Conservation (phyloP, 2,329 filamentous ascomycete genomes). For the Penicillium sclerotigenum region DNA sequence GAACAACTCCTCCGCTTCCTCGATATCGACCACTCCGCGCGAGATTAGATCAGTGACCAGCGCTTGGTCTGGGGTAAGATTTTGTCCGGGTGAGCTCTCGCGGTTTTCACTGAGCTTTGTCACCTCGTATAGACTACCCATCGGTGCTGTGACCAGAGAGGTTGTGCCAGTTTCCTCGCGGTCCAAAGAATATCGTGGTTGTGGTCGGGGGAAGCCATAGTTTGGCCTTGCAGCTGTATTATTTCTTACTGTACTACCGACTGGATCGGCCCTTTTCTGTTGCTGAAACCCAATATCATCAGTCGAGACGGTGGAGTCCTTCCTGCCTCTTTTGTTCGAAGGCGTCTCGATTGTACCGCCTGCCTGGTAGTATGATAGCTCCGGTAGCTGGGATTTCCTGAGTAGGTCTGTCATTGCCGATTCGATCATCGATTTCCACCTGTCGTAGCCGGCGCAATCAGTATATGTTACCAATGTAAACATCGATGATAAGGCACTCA, state of each 20-base stretch:
- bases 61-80: conserved; percentile 34
- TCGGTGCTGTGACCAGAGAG: conserved; percentile 43
- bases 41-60: conserved; percentile 52
- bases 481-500: conserved; percentile 26
- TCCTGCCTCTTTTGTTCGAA: conserved; percentile 31
- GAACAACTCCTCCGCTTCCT: conserved; percentile 44
- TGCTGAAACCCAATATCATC: conserved; percentile 26
- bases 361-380: conserved; percentile 39
- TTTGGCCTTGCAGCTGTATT: conserved; percentile 20
- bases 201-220: conserved; percentile 25
- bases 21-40: conserved; percentile 46
- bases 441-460: conserved; percentile 17
- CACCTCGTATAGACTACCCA: conserved; percentile 51
- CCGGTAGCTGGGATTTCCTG: conserved; percentile 37
- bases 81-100: conserved; percentile 31
- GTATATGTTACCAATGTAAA: background rate
- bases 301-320: conserved; percentile 34
- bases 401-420: conserved; percentile 39
- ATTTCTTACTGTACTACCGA: conserved; percentile 11
- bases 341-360: conserved; percentile 29
- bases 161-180: conserved; percentile 37
- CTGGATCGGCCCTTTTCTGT: conserved; percentile 18
- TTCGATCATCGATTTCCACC: conserved; percentile 41
- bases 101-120: conserved; percentile 43
- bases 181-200: conserved; percentile 36